phyloP scores from a whole-genome alignment of 306 rosid genomes.

The Alnus rubra region DNA sequence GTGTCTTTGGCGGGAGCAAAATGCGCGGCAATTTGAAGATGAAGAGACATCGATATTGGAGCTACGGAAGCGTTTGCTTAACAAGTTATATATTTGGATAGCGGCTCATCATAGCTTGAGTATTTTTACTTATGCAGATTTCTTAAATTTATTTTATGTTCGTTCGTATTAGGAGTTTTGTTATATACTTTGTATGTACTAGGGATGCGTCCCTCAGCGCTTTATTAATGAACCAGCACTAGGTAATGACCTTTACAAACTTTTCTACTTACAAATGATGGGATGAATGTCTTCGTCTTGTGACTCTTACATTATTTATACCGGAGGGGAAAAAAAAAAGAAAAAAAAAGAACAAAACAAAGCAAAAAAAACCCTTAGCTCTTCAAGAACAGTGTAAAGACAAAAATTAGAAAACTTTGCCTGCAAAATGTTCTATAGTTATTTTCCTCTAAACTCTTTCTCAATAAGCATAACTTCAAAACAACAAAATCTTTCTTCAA shows the following conservation, averaged over 20 bases:
- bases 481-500: neutral
- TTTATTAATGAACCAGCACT: neutral
- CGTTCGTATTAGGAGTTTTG: too few relatives aligned
- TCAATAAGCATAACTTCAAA: neutral
- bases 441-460: constrained; percentile 4
- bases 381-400: neutral
- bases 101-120: too few relatives aligned
- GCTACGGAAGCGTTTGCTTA: too few relatives aligned
- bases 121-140: too few relatives aligned
- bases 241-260: neutral
- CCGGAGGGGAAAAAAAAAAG: neutral
- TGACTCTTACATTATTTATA: neutral
- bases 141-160: too few relatives aligned
- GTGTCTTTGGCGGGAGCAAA: too few relatives aligned
- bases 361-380: neutral
- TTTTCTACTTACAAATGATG: neutral
- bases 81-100: too few relatives aligned
- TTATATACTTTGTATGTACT: too few relatives aligned
- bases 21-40: too few relatives aligned
- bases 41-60: too few relatives aligned
- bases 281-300: neutral
- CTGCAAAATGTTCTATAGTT: neutral
- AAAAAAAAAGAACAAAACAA: neutral
- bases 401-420: neutral
- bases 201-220: neutral